phyloP scores from a whole-genome alignment of 805 yeast genomes.

The Candida sonorensis region DNA sequence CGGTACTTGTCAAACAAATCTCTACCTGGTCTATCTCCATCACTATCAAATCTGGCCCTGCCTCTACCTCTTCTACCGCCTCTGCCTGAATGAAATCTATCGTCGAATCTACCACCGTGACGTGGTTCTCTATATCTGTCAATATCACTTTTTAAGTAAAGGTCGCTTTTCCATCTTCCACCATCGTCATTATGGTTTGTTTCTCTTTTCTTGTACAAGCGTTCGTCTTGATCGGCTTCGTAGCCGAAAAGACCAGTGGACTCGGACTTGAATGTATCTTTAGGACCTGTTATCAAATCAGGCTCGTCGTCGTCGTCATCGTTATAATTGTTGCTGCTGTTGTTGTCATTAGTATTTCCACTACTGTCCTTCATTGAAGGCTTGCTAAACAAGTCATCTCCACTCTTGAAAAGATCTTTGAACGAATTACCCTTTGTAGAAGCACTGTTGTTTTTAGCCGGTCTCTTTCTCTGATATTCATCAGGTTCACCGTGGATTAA shows the following conservation, averaged over 20 bases:
- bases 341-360: too few species aligned
- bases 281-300: constrained; percentile 22
- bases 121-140: neutral
- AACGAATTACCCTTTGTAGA: constrained; percentile 10
- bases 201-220: constrained; percentile 25
- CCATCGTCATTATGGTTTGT: neutral
- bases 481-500: constrained; percentile 68
- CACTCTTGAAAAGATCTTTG: neutral
- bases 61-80: constrained; percentile 1
- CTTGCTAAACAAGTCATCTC: too few species aligned
- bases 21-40: too few species aligned
- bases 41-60: constrained; percentile 3
- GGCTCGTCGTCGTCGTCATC: neutral
- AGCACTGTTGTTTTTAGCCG: constrained; percentile 7
- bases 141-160: neutral
- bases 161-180: constrained; percentile 2
- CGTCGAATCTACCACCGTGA: neutral
- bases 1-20: too few species aligned
- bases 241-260: constrained; percentile 31
- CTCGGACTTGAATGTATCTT: neutral
- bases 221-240: constrained; percentile 25
- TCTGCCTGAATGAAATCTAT: neutral
- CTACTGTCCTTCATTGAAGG: too few species aligned
- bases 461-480: constrained; percentile 22
- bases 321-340: too few species aligned